These are phyloP conservation scores for Rutstroemia sp. DNA, from an alignment of 2,329 filamentous ascomycete species.

Conservation along the genomic window DNA sequence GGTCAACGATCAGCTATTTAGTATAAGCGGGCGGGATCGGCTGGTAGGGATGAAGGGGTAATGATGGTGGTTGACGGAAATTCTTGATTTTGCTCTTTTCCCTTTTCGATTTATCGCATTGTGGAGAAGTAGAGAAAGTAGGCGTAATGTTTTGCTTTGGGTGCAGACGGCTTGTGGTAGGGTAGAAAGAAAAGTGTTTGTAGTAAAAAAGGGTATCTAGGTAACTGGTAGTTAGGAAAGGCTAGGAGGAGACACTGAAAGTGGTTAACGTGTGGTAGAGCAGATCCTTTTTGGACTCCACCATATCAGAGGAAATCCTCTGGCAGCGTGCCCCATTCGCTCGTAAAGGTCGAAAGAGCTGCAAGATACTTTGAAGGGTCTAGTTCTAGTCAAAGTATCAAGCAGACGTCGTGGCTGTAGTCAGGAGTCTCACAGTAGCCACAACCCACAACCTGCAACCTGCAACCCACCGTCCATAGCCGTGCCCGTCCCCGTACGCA, in stretches of 20 bases:
- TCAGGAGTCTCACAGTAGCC: not conserved
- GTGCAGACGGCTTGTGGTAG: slow-evolving; percentile 1
- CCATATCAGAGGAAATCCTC: not conserved
- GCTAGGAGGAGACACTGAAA: slow-evolving; percentile 7
- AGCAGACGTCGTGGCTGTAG: not conserved
- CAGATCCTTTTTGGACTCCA: not conserved
- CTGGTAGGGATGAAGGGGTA: slow-evolving; percentile 5
- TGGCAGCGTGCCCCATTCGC: slow-evolving; percentile 1
- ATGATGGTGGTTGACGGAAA: slow-evolving; percentile 3
- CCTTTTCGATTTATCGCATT: not conserved
- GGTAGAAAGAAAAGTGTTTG: not conserved
- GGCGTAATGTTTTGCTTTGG: not conserved
- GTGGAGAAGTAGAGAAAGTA: not conserved
- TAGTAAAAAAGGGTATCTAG: not conserved
- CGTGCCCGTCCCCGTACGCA: not conserved
- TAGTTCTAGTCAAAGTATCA: not conserved
- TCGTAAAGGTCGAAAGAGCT: not conserved
- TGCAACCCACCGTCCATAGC: not conserved
- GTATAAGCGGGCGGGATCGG: slow-evolving; percentile 9
- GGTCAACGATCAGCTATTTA: slow-evolving; percentile 4
- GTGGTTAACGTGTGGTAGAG: not conserved
- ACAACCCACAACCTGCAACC: not conserved
- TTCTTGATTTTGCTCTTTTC: slow-evolving; percentile 1
- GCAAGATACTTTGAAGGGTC: not conserved
- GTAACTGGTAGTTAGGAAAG: not conserved